These are phyloP conservation scores for Aspergillus fumigatus DNA, from an alignment of 2,329 filamentous ascomycete species.

Conservation along the genomic window DNA sequence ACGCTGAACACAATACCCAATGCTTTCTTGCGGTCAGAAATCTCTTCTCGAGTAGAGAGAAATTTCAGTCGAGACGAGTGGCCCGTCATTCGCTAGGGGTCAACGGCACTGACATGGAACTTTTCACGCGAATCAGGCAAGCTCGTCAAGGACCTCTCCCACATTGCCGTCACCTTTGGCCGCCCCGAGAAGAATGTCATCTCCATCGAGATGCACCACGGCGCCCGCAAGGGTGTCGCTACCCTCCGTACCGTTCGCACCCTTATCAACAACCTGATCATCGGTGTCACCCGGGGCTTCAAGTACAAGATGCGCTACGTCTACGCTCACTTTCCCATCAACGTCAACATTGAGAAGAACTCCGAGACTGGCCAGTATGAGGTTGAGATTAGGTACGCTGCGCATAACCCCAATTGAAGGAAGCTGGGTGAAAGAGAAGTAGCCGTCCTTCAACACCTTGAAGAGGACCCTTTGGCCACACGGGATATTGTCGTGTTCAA, in stretches of 20 bases:
- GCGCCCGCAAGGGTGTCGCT: conserved; percentile 94
- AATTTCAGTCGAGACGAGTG: background rate
- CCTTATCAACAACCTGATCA: conserved; percentile 97
- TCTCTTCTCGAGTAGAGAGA: background rate
- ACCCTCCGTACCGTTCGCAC: conserved; percentile 97
- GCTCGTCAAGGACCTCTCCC: conserved; percentile 93
- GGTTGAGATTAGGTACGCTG: conserved; percentile 90
- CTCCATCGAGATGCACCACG: conserved; percentile 98
- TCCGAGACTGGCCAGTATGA: conserved; percentile 78
- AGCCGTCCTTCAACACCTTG: background rate
- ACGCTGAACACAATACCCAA: conserved; percentile 32
- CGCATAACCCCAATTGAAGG: background rate
- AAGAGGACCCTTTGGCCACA: background rate
- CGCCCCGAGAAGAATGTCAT: conserved; percentile 80
- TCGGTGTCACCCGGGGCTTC: conserved; percentile 98
- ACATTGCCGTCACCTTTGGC: conserved; percentile 94
- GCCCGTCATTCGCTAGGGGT: background rate
- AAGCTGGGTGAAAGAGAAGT: background rate
- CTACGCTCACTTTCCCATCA: conserved; percentile 99
- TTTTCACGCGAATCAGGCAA: conserved; percentile 58
- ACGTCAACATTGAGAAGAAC: conserved; percentile 99
- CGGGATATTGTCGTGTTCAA: background rate
- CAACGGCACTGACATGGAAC: conserved; percentile 17
- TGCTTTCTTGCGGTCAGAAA: too few relatives aligned
- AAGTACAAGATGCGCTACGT: conserved; percentile 99